Evolutionary conservation across 2,329 filamentous ascomycete genomes (phyloP).

Genomic region (Daldinia sp.): DNA sequence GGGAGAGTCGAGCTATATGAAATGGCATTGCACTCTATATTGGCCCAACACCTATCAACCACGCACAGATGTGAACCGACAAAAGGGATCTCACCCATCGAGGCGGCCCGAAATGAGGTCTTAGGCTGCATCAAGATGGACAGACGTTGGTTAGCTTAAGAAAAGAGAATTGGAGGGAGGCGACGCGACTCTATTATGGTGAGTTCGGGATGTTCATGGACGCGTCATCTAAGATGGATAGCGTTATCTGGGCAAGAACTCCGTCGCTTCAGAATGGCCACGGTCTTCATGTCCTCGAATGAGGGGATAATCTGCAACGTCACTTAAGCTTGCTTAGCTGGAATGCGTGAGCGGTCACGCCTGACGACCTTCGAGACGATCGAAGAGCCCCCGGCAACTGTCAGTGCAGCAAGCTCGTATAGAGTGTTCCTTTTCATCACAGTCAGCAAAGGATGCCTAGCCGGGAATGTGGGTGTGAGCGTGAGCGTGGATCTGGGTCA

Average conservation of each 20-base stretch:
- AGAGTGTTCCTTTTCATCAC: slow-evolving; percentile 1
- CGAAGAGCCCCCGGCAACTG: neutral
- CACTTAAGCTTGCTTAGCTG: slow-evolving; percentile 22
- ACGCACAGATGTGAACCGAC: slow-evolving; percentile 14
- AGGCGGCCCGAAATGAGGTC: slow-evolving; percentile 15
- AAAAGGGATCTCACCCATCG: slow-evolving; percentile 2
- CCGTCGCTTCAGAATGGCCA: slow-evolving; percentile 22
- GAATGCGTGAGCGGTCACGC: slow-evolving; percentile 8
- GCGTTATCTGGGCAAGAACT: slow-evolving; percentile 10
- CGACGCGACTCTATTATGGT: slow-evolving; percentile 11
- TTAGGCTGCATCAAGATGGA: slow-evolving; percentile 14
- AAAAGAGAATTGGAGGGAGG: slow-evolving; percentile 17
- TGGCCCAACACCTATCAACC: slow-evolving; percentile 16
- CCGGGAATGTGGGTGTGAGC: neutral
- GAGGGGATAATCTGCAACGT: slow-evolving; percentile 26
- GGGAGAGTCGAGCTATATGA: slow-evolving; percentile 10
- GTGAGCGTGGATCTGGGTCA: slow-evolving; percentile 17
- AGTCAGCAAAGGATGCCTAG: slow-evolving; percentile 27
- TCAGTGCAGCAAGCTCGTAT: slow-evolving; percentile 4
- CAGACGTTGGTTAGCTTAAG: slow-evolving; percentile 19
- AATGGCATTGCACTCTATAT: slow-evolving; percentile 16
- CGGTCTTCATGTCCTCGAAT: slow-evolving; percentile 17
- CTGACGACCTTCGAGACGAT: slow-evolving; percentile 10
- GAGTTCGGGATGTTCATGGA: slow-evolving; percentile 9
- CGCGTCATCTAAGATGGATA: slow-evolving; percentile 15